phyloP scores from a whole-genome alignment of 129 eudicot species.

The Flaveria ramosissima region DNA sequence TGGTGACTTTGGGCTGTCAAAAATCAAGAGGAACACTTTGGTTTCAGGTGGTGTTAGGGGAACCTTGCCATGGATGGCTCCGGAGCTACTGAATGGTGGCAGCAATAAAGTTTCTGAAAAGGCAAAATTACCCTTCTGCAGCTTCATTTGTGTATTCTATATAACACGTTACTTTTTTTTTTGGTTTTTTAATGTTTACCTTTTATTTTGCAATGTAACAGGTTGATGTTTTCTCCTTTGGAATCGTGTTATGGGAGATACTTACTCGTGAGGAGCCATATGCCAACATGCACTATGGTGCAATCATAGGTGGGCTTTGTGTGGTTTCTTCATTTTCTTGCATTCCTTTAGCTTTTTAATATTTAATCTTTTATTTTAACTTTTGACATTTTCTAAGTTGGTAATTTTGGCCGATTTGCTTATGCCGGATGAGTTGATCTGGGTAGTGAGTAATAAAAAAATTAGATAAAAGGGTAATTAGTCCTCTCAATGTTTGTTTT shows the following conservation, averaged over 20 bases:
- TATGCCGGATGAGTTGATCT: too few relatives aligned
- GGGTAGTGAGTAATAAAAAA: too few relatives aligned
- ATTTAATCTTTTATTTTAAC: too few relatives aligned
- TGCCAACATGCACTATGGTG: conserved; percentile 81
- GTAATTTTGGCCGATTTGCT: too few relatives aligned
- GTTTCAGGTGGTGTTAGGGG: conserved; percentile 80
- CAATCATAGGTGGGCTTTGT: conserved; percentile 56
- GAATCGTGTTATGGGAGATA: conserved; percentile 78
- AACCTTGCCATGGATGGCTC: conserved; percentile 90
- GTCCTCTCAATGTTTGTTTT: too few relatives aligned
- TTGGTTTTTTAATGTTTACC: background rate
- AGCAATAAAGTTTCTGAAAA: conserved; percentile 74
- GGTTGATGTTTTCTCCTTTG: conserved; percentile 82
- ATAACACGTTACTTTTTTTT: background rate
- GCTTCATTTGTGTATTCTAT: background rate
- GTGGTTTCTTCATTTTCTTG: background rate
- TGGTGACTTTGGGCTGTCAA: conserved; percentile 73
- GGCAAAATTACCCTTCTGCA: conserved; percentile 34
- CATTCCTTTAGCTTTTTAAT: too few relatives aligned
- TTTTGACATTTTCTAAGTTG: too few relatives aligned
- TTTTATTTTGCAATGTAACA: conserved; percentile 22
- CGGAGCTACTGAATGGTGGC: conserved; percentile 68
- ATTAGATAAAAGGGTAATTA: too few relatives aligned
- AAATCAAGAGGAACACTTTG: conserved; percentile 64
- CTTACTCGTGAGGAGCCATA: conserved; percentile 81